Evolutionary conservation across 192 early-diverging fungal species (phyloP), one percentile per base, ranked within the genome.

Genomic region (Coemansia javaensis): DNA sequence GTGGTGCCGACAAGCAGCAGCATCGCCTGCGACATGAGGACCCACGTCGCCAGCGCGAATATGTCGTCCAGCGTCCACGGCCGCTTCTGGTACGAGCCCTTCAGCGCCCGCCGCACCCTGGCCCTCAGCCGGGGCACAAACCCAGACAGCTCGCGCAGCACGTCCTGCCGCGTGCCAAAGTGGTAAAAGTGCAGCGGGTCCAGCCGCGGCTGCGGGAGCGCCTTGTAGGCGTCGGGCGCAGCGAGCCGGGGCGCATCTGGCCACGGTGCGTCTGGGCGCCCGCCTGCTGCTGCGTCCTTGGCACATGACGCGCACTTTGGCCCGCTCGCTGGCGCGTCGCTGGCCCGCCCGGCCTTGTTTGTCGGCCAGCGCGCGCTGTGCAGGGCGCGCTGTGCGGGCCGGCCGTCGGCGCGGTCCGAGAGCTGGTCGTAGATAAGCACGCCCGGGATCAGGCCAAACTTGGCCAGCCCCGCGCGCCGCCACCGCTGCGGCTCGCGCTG

Each of bases 1-100:
- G 95, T 98, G 0, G 95, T 95, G 7, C 88, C 90, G 3, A 87
- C 78, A 11, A 98, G 55, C 21, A 95, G 51, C 69, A 93, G 85
- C n/a, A 91, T 69, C 5, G 85, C 82, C 40, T 94, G 83, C 12
- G 90, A 90, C 37, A 94, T 67, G 57, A 92, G 83, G 6, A 90
- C 66, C 92, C 92, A 98, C 4, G 87, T 85, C 34, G 86, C 81
- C 61, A 95, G 57, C 1, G 93, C 94, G 31, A 91, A 82, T 40
- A 93, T 78, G 53, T 98, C 93, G 59, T 98, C 91, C 10, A 89
- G 47, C 4, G 85, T 85, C 82, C 82, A 89, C 0, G 85, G 85
- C 5, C 85, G 78, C 55, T 82, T 83, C 42, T 81, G 78, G 22
- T 82, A 73, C 68, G 83, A 59, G 4, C 69, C 69, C 40, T 72